These are phyloP conservation scores for Xylariaceae sp. DNA, from an alignment of 2,329 filamentous ascomycete genomes.

Conservation along the genomic window DNA sequence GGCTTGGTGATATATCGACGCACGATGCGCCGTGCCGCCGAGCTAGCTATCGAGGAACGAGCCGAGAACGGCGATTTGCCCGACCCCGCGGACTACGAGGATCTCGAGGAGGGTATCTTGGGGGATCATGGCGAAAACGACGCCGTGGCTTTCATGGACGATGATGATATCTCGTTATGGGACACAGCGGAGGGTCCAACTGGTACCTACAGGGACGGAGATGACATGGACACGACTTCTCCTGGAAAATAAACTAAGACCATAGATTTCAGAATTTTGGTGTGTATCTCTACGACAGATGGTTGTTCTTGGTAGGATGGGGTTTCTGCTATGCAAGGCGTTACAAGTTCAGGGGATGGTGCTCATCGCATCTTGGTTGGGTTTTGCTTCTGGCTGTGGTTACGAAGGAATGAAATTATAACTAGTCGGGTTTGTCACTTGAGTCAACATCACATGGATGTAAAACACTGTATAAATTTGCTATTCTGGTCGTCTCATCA, in stretches of 20 bases:
- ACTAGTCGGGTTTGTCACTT: too few species aligned
- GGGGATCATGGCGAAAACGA: conserved; percentile 39
- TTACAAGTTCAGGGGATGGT: too few species aligned
- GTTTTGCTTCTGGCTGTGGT: too few species aligned
- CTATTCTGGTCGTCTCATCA: too few species aligned
- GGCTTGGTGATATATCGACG: conserved; percentile 81
- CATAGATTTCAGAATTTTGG: too few species aligned
- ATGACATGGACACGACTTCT: conserved; percentile 4
- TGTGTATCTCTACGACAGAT: too few species aligned
- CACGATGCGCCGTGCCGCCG: conserved; percentile 59
- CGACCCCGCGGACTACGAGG: conserved; percentile 35
- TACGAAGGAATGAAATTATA: too few species aligned
- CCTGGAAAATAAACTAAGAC: neutral
- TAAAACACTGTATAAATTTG: too few species aligned
- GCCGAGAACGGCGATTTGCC: conserved; percentile 28
- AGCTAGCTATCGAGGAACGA: conserved; percentile 44
- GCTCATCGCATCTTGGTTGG: too few species aligned
- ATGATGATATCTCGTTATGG: conserved; percentile 59
- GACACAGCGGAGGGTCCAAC: conserved; percentile 27
- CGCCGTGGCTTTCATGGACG: conserved; percentile 52
- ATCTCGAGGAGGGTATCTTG: conserved; percentile 41
- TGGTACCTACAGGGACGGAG: conserved; percentile 14
- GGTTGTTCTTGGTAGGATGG: neutral
- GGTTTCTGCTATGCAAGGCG: too few species aligned
- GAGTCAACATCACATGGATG: too few species aligned